Evolutionary conservation across 148 eudicot genomes (phyloP).

Genomic region (Fallopia convolvulus): DNA sequence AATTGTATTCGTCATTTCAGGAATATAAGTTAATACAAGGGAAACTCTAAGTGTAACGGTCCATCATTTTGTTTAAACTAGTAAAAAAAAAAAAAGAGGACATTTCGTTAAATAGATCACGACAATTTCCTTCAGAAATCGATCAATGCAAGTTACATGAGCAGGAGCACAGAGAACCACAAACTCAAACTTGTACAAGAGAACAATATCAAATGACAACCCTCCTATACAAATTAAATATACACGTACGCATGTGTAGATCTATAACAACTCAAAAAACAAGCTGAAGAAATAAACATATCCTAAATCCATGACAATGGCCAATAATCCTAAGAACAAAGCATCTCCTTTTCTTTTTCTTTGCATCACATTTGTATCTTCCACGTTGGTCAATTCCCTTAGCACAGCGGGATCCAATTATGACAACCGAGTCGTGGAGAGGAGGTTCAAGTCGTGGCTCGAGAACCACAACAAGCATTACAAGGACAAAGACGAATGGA

Average conservation of each 20-base stretch:
- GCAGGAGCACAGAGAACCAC: not conserved
- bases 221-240: not conserved
- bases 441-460: conserved; percentile 4
- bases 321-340: not conserved
- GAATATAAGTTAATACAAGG: no score
- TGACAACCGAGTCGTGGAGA: not conserved
- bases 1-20: no score
- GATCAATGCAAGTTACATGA: not conserved
- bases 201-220: not conserved
- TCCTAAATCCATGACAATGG: not conserved
- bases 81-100: no score
- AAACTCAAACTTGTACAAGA: conserved; percentile 1
- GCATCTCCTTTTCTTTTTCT: not conserved
- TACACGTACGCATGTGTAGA: not conserved
- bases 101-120: no score
- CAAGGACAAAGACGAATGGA: conserved; percentile 4
- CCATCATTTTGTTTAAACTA: no score
- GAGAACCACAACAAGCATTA: not conserved
- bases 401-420: not conserved
- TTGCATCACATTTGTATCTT: not conserved
- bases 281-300: not conserved
- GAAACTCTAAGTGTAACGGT: no score
- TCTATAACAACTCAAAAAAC: not conserved
- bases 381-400: not conserved
- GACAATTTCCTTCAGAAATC: not conserved